Base-by-base conservation (phyloP, 306 rosid species). In the Calophaca sinica region DNA sequence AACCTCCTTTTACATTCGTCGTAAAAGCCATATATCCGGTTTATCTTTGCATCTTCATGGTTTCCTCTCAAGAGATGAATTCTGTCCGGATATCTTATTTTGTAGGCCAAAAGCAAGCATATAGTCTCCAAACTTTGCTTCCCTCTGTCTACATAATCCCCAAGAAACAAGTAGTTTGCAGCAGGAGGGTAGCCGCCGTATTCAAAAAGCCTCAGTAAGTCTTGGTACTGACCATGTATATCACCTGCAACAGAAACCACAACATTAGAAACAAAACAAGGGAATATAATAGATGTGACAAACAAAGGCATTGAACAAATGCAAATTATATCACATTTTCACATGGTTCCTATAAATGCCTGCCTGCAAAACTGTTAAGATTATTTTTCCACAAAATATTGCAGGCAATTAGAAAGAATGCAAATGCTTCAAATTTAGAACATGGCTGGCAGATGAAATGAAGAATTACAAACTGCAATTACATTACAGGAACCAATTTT, bases 121-220 rank as follows among this genome's bases (percentile, higher is more conserved):
- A 91, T 89, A 3, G 96, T 91, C 88, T 91, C 97, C 85, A 91
- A 81, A 72, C 97, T 91, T 79, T 91, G 96, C 89, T 89, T 91
- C 75, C 97, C 97, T 79, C 97, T 80, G 72, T 89, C 97, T 4
- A 91, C 97, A 50, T 92, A 92, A 78, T 92, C 97, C 14, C 97
- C 97, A 0, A 92, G 88, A 79, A 92, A 92, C 80, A 92, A 72
- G 62, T 92, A 92, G 75, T 81, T 88, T 48, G 92, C 89, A 14
- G 90, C n/a, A 8, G 97, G 96, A 72, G 96, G 97, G 63, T 77
- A 85, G 33, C 96, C 97, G 0, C 93, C 93, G 3, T 84, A 74
- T 70, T 88, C 97, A 38, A 89, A 92, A n/a, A 90, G 76, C 83
- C 91, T 81, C 55, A 92, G 72, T 9, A 92, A 85, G 80, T 89